Conservation (phyloP, 805 yeast genomes). For the Cyberlindnera maritima region DNA sequence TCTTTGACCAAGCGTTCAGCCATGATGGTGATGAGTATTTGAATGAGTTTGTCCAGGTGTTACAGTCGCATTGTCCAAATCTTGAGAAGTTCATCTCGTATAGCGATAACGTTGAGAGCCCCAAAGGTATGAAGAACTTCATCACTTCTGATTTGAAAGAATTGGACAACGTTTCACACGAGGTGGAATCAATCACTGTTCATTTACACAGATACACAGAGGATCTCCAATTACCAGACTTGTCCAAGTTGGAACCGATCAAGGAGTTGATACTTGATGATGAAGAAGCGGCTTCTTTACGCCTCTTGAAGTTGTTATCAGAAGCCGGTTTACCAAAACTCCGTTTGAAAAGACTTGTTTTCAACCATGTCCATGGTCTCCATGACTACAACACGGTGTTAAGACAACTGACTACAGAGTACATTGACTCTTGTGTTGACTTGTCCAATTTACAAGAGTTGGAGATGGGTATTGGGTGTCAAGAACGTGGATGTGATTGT, state of each 20-base stretch:
- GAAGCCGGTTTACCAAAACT: conserved; percentile 26
- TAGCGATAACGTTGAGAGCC: conserved; percentile 13
- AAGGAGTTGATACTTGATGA: conserved; percentile 32
- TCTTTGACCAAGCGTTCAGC: conserved; percentile 32
- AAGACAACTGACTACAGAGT: conserved; percentile 30
- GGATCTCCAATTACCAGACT: conserved; percentile 4
- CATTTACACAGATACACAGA: conserved; percentile 16
- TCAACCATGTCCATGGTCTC: conserved; percentile 46
- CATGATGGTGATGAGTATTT: conserved; percentile 26
- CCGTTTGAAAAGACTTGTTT: conserved; percentile 33
- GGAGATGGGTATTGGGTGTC: conserved; percentile 56
- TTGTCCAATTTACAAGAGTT: conserved; percentile 34
- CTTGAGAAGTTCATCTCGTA: conserved; percentile 12
- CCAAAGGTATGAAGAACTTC: conserved; percentile 7
- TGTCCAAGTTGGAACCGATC: conserved; percentile 7
- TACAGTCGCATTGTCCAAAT: conserved; percentile 24
- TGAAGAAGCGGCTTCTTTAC: conserved; percentile 34
- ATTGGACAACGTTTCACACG: conserved; percentile 9
- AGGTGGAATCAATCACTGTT: conserved; percentile 6
- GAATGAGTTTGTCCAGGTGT: conserved; percentile 22
- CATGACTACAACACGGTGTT: conserved; percentile 37
- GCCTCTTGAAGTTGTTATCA: conserved; percentile 32
- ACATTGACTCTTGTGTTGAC: conserved; percentile 33
- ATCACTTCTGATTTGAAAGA: conserved; percentile 9
- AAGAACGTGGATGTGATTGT: conserved; percentile 44